Conservation (phyloP, 2,329 filamentous ascomycete genomes). For the Mollisiaceae sp. region DNA sequence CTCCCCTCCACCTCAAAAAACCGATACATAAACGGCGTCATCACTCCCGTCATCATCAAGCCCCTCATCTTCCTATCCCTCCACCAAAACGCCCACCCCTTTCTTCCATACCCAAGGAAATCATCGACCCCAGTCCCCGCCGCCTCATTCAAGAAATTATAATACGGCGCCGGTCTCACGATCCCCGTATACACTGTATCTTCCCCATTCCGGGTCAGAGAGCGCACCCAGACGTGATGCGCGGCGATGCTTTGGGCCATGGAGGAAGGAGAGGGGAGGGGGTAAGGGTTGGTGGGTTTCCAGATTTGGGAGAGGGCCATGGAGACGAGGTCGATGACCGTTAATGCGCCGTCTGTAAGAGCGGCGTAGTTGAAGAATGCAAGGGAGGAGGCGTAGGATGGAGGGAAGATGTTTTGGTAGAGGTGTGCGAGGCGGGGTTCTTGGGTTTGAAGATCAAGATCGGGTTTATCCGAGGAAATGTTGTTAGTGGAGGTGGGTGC, state of each 20-base stretch:
- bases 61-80: conserved; percentile 42
- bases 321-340: conserved; percentile 49
- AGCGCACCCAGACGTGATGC: conserved; percentile 43
- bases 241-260: conserved; percentile 40
- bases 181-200: conserved; percentile 45
- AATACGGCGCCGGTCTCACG: conserved; percentile 33
- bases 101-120: conserved; percentile 48
- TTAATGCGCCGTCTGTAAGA: conserved; percentile 45
- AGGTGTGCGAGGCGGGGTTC: conserved; percentile 42
- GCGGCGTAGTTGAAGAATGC: conserved; percentile 49
- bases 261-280: conserved; percentile 50
- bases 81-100: conserved; percentile 50
- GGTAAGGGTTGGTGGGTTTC: conserved; percentile 42
- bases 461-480: background rate
- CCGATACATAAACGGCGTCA: conserved; percentile 48
- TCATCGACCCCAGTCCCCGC: conserved; percentile 49
- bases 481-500: background rate
- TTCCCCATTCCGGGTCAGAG: conserved; percentile 43
- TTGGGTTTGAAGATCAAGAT: background rate
- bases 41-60: conserved; percentile 47
- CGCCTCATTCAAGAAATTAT: conserved; percentile 32
- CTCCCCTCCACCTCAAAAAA: conserved; percentile 42
- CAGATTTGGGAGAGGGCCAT: conserved; percentile 54
- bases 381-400: conserved; percentile 49
- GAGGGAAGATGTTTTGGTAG: conserved; percentile 53